Evolutionary conservation across 2,329 filamentous ascomycete genomes (phyloP), one percentile per base, ranked within the genome.

Genomic region (Xylariaceae sp.): DNA sequence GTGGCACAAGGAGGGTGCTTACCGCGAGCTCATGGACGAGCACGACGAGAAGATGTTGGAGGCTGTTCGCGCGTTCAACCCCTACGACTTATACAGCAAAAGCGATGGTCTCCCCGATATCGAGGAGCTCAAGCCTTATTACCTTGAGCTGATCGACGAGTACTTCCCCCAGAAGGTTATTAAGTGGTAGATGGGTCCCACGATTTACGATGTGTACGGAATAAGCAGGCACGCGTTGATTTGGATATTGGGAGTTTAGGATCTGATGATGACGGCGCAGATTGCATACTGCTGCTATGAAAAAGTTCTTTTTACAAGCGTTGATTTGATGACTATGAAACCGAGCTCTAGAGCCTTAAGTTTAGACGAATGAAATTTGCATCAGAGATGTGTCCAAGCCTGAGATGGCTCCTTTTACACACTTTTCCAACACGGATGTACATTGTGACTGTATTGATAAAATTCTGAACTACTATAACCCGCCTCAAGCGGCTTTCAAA

Each of bases 21-120:
- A 96, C 73, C 71, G 73, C 55, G 83, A 90, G 71, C 81, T 96
- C 70, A 96, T 96, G 90, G 81, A 87, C 68, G 84, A 87, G 55
- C 87, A 91, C 67, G 91, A 96, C 63, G 74, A 86, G 69, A 79
- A 80, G 63, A 91, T 95, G 86, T 74, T 95, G 62, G 82, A 83
- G 66, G 90, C 90, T 9, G 90, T 95, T 45, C 81, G 83, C 70
- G 89, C 88, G 0, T 96, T 96, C 73, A 96, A 96, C 69, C 90
- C 90, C 0, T 96, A 96, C 64, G 91, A 96, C 67, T 68, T 96
- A 47, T 96, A 96, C 75, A 93, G 88, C 75, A 96, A 96, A 84
- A 91, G 86, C 62, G 90, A 96, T 64, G 88, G 83, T 19, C 78
- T 90, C 18, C 90, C 90, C 1, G 85, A 82, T 51, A 81, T 86